Percentiles rank a stretch among this genome's conserved stretches.
phyloP scores from a whole-genome alignment of 306 rosid genomes.

The Rubus idaeus region DNA sequence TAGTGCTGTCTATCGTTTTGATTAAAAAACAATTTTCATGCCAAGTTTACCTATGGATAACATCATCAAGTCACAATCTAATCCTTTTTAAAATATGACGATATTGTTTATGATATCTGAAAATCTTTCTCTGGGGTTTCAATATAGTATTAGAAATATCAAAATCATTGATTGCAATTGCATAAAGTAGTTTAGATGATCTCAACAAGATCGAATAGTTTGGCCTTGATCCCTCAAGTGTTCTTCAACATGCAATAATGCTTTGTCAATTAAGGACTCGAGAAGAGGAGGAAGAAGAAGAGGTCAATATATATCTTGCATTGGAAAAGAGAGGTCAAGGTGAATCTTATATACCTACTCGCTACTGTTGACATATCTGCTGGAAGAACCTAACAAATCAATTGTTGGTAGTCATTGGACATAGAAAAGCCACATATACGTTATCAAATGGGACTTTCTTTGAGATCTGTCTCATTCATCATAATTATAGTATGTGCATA shows the following conservation, averaged over 20 bases:
- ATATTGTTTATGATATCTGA: not conserved
- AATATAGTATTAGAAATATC: not conserved
- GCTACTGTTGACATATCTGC: not conserved
- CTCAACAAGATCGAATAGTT: conserved; percentile 29
- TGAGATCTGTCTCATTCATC: not conserved
- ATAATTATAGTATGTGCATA: not conserved
- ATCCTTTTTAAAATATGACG: conserved; percentile 32
- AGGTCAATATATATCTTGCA: conserved; percentile 24
- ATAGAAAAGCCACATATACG: conserved; percentile 46
- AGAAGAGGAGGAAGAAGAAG: not conserved
- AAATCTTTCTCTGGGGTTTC: not conserved
- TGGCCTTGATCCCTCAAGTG: conserved; percentile 21
- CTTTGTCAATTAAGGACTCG: not conserved
- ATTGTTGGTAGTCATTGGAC: conserved; percentile 31
- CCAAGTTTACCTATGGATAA: conserved; percentile 27
- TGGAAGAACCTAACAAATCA: conserved; percentile 30
- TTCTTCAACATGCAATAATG: conserved; percentile 23
- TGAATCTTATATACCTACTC: conserved; percentile 9
- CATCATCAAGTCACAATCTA: conserved; percentile 53
- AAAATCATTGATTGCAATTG: conserved; percentile 14
- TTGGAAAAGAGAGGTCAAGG: conserved; percentile 26
- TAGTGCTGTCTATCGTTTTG: conserved; percentile 44
- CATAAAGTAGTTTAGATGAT: conserved; percentile 28
- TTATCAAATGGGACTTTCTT: not conserved
- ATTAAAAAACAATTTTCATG: conserved; percentile 24